Percentiles rank a stretch among this genome's conserved stretches.
phyloP scores from a whole-genome alignment of 441 rosid species.

The Populus hybrid region DNA sequence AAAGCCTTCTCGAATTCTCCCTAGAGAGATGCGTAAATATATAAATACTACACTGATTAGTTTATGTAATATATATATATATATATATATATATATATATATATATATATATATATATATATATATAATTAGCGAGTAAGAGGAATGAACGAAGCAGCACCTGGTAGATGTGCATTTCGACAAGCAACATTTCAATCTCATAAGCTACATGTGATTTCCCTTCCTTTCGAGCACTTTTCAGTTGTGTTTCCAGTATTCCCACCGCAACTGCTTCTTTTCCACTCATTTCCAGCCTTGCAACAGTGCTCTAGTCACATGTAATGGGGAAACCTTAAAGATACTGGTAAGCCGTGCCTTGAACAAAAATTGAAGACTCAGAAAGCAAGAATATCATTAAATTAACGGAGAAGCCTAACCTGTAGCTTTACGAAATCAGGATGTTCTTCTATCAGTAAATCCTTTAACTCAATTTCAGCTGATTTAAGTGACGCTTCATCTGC shows the following conservation, averaged over 20 bases:
- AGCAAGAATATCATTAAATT: background rate
- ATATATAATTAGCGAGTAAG: background rate
- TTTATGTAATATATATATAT: too few species aligned
- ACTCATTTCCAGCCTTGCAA: constrained; percentile 61
- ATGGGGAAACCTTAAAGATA: background rate
- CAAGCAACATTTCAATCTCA: constrained; percentile 64
- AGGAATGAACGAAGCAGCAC: constrained; percentile 21
- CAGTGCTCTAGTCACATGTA: constrained; percentile 25
- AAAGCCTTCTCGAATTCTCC: constrained; percentile 48
- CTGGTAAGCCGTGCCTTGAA: background rate
- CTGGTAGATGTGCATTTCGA: constrained; percentile 68
- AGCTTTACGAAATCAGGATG: constrained; percentile 41
- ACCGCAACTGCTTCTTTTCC: constrained; percentile 56
- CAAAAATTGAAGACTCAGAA: background rate
- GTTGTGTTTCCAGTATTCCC: constrained; percentile 27
- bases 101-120: too few species aligned
- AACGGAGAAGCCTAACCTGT: constrained; percentile 37
- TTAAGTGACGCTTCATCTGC: constrained; percentile 26
- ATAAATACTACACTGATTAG: background rate
- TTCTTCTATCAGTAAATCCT: constrained; percentile 26
- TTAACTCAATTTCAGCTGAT: constrained; percentile 32
- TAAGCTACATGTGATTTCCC: constrained; percentile 49
- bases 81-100: too few species aligned
- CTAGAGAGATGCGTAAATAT: constrained; percentile 17
- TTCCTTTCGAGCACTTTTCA: constrained; percentile 25